Conservation (phyloP, 768 basidiomycete genomes). For the Leccinellum albellum region DNA sequence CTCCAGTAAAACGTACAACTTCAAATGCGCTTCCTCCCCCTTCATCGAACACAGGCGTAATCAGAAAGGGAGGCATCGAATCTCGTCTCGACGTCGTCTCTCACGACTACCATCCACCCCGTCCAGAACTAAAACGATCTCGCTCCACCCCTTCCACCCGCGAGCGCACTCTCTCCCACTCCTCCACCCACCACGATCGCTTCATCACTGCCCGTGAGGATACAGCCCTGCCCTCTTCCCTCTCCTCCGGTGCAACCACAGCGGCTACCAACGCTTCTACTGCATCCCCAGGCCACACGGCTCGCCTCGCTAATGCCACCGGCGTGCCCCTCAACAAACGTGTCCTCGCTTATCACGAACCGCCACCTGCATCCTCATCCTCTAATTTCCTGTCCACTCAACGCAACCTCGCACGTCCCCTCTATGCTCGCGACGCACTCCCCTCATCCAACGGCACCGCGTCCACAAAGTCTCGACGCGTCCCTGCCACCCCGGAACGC, state of each 20-base stretch:
- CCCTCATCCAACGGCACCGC: conserved; percentile 59
- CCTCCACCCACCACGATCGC: conserved; percentile 53
- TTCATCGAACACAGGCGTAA: conserved; percentile 66
- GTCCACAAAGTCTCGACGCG: conserved; percentile 73
- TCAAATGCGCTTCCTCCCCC: conserved; percentile 47
- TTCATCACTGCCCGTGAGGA: conserved; percentile 66
- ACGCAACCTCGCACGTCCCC: conserved; percentile 71
- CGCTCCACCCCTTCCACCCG: conserved; percentile 65
- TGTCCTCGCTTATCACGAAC: conserved; percentile 85
- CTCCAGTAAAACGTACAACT: conserved; percentile 62
- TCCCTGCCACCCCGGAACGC: conserved; percentile 85
- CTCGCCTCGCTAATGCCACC: conserved; percentile 70
- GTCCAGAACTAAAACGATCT: conserved; percentile 63
- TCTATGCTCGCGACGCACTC: conserved; percentile 66
- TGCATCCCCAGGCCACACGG: conserved; percentile 73
- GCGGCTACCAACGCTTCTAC: conserved; percentile 34
- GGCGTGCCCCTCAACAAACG: conserved; percentile 76
- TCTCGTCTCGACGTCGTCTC: conserved; percentile 75
- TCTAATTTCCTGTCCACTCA: conserved; percentile 73
- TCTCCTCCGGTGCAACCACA: conserved; percentile 55
- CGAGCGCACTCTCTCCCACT: conserved; percentile 34
- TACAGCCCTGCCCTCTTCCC: conserved; percentile 55
- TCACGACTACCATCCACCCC: conserved; percentile 67
- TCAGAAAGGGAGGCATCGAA: conserved; percentile 75
- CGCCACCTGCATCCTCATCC: conserved; percentile 74